A percentile compares a stretch with the other conserved stretches of the same genome.
These are phyloP conservation scores for Lodderomyces orthopsilosis DNA, from an alignment of 1,139 yeast genomes.

Conservation along the genomic window DNA sequence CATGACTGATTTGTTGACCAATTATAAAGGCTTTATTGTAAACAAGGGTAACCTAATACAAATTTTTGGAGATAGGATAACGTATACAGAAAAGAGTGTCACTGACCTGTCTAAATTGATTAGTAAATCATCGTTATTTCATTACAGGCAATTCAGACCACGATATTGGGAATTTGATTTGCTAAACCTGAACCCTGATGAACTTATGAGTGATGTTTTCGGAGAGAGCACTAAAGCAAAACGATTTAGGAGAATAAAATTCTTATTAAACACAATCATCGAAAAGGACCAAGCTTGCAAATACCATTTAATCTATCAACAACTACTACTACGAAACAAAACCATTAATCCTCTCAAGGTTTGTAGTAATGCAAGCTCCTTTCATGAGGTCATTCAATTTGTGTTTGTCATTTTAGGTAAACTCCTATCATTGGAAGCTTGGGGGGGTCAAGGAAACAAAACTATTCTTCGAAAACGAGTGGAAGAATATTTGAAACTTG, in stretches of 20 bases:
- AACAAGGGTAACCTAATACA: slow-evolving; percentile 21
- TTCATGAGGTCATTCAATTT: slow-evolving; percentile 35
- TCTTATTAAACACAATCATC: slow-evolving; percentile 11
- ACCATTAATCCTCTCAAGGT: slow-evolving; percentile 14
- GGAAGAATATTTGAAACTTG: slow-evolving; percentile 36
- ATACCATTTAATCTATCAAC: slow-evolving; percentile 17
- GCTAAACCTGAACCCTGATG: neutral
- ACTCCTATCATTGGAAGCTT: slow-evolving; percentile 49
- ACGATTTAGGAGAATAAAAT: slow-evolving; percentile 8
- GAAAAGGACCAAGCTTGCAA: slow-evolving; percentile 23
- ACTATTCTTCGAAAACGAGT: slow-evolving; percentile 35
- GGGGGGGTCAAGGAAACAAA: slow-evolving; percentile 58
- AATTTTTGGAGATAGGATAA: slow-evolving; percentile 33
- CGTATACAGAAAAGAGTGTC: neutral
- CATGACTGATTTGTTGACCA: slow-evolving; percentile 33
- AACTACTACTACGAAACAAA: slow-evolving; percentile 5
- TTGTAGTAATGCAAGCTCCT: slow-evolving; percentile 20
- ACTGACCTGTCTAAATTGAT: neutral
- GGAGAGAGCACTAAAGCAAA: slow-evolving; percentile 3
- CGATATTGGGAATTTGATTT: slow-evolving; percentile 2
- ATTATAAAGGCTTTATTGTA: slow-evolving; percentile 23
- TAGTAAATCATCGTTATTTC: neutral
- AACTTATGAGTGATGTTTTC: slow-evolving; percentile 1
- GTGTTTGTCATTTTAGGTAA: slow-evolving; percentile 41
- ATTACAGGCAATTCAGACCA: neutral